Percentiles rank a stretch among this genome's conserved stretches.
Evolutionary conservation across 2,329 filamentous ascomycete species (phyloP).

Genomic region (Hymenoscyphus fraxineus): DNA sequence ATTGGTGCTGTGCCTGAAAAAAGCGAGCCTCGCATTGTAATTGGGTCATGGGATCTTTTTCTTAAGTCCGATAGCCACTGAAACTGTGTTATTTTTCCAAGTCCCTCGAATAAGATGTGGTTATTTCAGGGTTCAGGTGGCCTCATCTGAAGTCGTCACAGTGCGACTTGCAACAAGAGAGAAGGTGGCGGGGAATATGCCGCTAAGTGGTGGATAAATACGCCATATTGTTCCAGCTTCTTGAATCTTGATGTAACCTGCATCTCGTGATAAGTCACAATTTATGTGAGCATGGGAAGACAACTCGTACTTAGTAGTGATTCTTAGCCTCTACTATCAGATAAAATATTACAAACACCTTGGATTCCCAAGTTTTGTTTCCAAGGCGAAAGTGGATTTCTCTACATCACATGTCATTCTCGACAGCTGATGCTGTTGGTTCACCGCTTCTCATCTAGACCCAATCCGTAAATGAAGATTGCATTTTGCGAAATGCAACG

Average conservation of each 20-base stretch:
- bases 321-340: too few species aligned
- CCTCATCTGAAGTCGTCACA: neutral
- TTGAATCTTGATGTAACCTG: neutral
- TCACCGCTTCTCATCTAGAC: neutral
- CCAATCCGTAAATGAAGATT: neutral
- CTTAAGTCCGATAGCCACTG: slow-evolving; percentile 2
- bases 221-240: neutral
- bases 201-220: slow-evolving; percentile 1
- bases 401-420: neutral
- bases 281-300: too few species aligned
- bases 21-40: slow-evolving; percentile 2
- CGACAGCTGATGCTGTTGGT: neutral
- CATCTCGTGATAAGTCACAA: neutral
- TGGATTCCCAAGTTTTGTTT: neutral
- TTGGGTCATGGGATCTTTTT: slow-evolving; percentile 2
- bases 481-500: slow-evolving; percentile 4
- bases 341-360: neutral
- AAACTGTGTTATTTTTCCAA: neutral
- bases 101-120: neutral
- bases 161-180: neutral
- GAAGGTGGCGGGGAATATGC: neutral
- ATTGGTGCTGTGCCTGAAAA: slow-evolving; percentile 4
- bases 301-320: too few species aligned
- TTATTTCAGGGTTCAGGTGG: neutral
- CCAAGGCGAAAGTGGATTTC: neutral